Evolutionary conservation across 2,329 filamentous ascomycete species (phyloP).

Genomic region (Aureobasidium sp.): DNA sequence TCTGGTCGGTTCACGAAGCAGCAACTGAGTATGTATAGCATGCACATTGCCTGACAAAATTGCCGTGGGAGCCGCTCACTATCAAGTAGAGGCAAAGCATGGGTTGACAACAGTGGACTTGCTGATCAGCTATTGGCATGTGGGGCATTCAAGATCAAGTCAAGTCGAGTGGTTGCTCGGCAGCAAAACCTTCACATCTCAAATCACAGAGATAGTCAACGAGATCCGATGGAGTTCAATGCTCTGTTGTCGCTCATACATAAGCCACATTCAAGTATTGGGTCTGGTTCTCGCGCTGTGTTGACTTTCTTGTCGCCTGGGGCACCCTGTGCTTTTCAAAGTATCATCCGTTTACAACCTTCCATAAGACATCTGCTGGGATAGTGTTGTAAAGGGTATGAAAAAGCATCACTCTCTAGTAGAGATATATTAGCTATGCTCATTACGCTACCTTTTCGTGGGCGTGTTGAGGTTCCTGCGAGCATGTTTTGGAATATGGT

Average conservation of each 20-base stretch:
- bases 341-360: neutral
- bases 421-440: neutral
- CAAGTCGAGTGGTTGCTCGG: too few relatives aligned
- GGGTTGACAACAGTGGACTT: too few relatives aligned
- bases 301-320: neutral
- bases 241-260: too few relatives aligned
- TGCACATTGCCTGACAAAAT: too few relatives aligned
- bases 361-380: neutral
- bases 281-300: neutral
- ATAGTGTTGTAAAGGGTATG: neutral
- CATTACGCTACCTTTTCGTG: neutral
- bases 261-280: neutral
- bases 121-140: too few relatives aligned
- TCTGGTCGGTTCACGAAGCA: too few relatives aligned
- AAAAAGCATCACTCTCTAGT: too few relatives aligned
- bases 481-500: neutral
- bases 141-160: too few relatives aligned
- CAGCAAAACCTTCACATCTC: neutral
- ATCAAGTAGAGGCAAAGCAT: too few relatives aligned
- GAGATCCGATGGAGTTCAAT: too few relatives aligned
- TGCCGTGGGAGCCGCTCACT: too few relatives aligned
- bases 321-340: neutral
- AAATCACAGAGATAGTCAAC: neutral
- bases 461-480: slow-evolving; percentile 33
- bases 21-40: too few relatives aligned